Evolutionary conservation across 805 yeast genomes (phyloP).

Genomic region (Ogataea kodamae): DNA sequence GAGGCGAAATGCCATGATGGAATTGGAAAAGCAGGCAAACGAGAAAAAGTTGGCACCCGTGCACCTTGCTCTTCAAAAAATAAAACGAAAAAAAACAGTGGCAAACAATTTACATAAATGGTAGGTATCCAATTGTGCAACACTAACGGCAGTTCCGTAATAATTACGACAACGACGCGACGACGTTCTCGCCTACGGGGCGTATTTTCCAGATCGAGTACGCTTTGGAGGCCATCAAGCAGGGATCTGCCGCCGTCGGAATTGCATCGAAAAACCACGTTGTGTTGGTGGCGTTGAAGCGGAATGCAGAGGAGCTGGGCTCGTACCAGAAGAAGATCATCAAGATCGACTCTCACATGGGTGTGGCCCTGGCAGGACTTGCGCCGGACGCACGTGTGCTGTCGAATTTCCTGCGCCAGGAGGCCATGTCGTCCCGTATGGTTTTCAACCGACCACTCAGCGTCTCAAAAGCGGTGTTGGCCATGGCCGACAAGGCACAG

Average conservation of each 20-base stretch:
- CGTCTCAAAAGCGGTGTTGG: slow-evolving; percentile 74
- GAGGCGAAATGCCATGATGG: slow-evolving; percentile 29
- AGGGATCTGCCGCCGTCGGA: slow-evolving; percentile 97
- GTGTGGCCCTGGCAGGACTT: slow-evolving; percentile 92
- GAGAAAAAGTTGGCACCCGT: slow-evolving; percentile 3
- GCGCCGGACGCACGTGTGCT: slow-evolving; percentile 98
- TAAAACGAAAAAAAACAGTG: slow-evolving; percentile 15
- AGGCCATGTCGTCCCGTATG: slow-evolving; percentile 83
- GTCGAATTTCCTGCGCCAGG: slow-evolving; percentile 83
- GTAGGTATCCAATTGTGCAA: slow-evolving; percentile 3
- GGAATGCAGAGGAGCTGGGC: slow-evolving; percentile 96
- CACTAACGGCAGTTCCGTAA: slow-evolving; percentile 70
- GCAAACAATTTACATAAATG: no score
- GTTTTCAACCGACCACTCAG: slow-evolving; percentile 83
- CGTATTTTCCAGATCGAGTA: slow-evolving; percentile 87
- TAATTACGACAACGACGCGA: slow-evolving; percentile 97
- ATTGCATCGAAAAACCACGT: slow-evolving; percentile 81
- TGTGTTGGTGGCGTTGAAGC: slow-evolving; percentile 88
- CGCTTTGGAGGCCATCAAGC: slow-evolving; percentile 93
- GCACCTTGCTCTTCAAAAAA: slow-evolving; percentile 3
- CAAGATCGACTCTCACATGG: slow-evolving; percentile 89
- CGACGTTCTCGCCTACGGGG: slow-evolving; percentile 95
- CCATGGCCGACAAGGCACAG: slow-evolving; percentile 96
- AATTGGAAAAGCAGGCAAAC: slow-evolving; percentile 1
- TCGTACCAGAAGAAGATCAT: slow-evolving; percentile 93